A percentile compares a stretch with the other conserved stretches of the same genome.
phyloP scores from a whole-genome alignment of 192 early-diverging fungal species.

The Spizellomyces sp. region DNA sequence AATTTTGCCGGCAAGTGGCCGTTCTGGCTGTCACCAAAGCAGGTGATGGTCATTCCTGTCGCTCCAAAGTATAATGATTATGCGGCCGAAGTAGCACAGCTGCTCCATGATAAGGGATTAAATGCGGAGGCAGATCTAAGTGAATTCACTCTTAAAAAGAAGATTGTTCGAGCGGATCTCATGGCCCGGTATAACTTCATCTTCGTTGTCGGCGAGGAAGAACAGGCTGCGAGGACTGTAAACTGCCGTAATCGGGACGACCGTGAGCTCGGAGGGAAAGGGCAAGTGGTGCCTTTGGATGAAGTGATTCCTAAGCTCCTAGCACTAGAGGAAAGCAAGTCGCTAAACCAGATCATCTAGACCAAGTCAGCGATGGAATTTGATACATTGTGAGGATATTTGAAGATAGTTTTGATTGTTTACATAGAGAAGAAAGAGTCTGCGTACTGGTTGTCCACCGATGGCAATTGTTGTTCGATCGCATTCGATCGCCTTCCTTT shows the following conservation, averaged over 20 bases:
- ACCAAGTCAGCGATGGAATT: too few species aligned
- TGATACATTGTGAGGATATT: too few species aligned
- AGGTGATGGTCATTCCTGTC: conserved; percentile 89
- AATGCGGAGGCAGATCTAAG: conserved; percentile 84
- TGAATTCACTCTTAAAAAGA: conserved; percentile 92
- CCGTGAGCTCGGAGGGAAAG: conserved; percentile 29
- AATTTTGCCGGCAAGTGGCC: conserved; percentile 97
- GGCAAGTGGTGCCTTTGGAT: conserved; percentile 74
- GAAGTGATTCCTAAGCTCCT: conserved; percentile 71
- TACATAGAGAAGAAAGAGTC: too few species aligned
- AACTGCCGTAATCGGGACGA: conserved; percentile 88
- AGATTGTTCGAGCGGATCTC: conserved; percentile 91
- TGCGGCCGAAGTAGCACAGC: conserved; percentile 72
- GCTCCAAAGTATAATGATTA: conserved; percentile 78
- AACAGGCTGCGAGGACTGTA: conserved; percentile 73
- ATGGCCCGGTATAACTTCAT: conserved; percentile 95
- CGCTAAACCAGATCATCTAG: conserved; percentile 8
- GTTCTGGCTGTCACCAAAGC: conserved; percentile 96
- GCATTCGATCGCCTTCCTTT: too few species aligned
- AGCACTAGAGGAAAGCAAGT: conserved; percentile 60
- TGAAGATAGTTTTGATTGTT: too few species aligned
- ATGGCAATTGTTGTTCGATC: too few species aligned
- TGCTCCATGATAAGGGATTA: conserved; percentile 73
- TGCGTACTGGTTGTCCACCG: too few species aligned
- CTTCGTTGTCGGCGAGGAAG: conserved; percentile 90